Base-by-base conservation (phyloP, 306 rosid species). In the Crataegus laevigata region DNA sequence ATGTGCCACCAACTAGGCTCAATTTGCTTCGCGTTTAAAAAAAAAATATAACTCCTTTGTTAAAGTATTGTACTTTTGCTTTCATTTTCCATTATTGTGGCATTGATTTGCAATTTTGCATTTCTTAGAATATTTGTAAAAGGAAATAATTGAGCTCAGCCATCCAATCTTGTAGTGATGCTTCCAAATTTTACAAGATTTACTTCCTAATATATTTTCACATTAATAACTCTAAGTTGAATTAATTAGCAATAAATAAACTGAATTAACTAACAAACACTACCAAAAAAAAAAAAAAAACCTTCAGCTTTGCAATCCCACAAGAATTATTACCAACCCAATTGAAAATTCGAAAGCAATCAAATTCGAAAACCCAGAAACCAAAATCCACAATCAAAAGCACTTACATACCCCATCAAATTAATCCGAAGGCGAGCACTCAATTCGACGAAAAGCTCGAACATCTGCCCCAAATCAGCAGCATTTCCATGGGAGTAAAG, bases 401-500 rank as follows among this genome's bases (percentile, higher is more conserved):
- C 34, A 30, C 45, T 34, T 40, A 10, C 24, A 75, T 75, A 86
- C 89, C 89, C 98, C 93, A 93, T 89, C 75, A 93, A 85, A 83
- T 91, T 91, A 12, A 91, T 80, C 50, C 97, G 91, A 79, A 93
- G 98, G 45, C 98, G 86, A 68, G 73, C 79, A 73, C 98, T 88
- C 86, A 93, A 85, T 87, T 93, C 93, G 19, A 88, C 89, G 36
- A 93, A 93, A 59, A 91, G 96, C 88, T 89, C 98, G 38, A 82
- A 89, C 98, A 93, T 93, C 85, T 93, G 97, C 57, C 96, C 98
- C 87, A 93, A 87, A 89, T 91, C 98, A 57, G 96, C 98, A 12
- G 98, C 98, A 80, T 91, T 93, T 19, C 98, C 98, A 54, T 91
- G 98, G 1, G 98, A 93, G 43, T 93, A 93, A 60, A 93, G 98